Evolutionary conservation across 768 basidiomycete genomes (phyloP), one percentile per base, ranked within the genome.

Genomic region (Tulasnella sp.): DNA sequence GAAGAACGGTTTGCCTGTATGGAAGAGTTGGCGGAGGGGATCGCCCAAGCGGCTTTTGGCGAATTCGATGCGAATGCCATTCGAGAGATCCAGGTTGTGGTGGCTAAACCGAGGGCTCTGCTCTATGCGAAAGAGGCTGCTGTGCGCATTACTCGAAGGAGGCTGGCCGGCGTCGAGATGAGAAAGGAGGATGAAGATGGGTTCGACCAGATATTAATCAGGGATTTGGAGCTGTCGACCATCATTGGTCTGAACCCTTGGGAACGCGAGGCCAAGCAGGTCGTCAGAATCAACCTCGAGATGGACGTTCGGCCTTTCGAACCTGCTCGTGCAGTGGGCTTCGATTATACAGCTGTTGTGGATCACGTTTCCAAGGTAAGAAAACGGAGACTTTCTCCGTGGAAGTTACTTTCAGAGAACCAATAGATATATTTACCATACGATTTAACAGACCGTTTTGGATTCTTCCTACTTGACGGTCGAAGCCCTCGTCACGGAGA

Each of bases 191-290:
- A n/a, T 23, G n/a, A 7, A 21, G 58, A 0, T 29, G 11, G 47
- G 49, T 64, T 70, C 42, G 71, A 70, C 50, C 73, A 76, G n/a
- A 65, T 66, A 7, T 70, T 65, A 41, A 68, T 88, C 34, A 70
- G 70, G 30, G 74, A 75, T 48, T 69, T 92, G 8, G 66, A 71
- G 3, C 78, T 81, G 38, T 71, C 73, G 5, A 73, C 77, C 13
- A 77, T 89, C 52, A 73, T 92, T 23, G 88, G 90, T 2, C 72
- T 91, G 41, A 80, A 86, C 63, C 73, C 77, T 4, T 77, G 75
- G 60, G 90, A 92, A 69, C 75, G 87, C 30, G 64, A 72, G 29
- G 78, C 83, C 65, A 77, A 77, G 64, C 89, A 92, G 67, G 68
- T 77, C 29, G 76, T 90, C 15, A 70, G 75, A 17, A 70, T 79